Percentiles rank a stretch among this genome's conserved stretches.
These are phyloP conservation scores for Sporisorium iseilematis-ciliati DNA, from an alignment of 1,284 basidiomycete species.

Conservation along the genomic window DNA sequence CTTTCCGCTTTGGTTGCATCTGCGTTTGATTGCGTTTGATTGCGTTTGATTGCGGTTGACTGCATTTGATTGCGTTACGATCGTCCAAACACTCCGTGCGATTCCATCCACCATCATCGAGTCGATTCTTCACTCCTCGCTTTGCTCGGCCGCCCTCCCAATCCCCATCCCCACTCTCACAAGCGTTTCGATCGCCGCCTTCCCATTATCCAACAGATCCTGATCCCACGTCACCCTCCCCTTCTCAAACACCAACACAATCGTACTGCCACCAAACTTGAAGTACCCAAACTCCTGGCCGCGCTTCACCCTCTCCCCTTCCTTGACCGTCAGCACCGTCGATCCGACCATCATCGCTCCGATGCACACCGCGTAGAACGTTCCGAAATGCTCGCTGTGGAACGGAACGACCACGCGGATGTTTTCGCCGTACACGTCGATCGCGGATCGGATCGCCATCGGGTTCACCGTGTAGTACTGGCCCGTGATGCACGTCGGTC, in stretches of 20 bases:
- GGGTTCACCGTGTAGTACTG: conserved; percentile 74
- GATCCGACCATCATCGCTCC: conserved; percentile 74
- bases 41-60: too few relatives aligned
- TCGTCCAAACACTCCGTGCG: too few relatives aligned
- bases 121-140: neutral
- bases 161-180: conserved; percentile 74
- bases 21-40: too few relatives aligned
- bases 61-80: too few relatives aligned
- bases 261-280: conserved; percentile 68
- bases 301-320: conserved; percentile 81
- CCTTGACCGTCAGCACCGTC: conserved; percentile 85
- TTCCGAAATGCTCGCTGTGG: conserved; percentile 63
- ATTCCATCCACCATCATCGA: neutral
- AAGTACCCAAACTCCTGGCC: conserved; percentile 85
- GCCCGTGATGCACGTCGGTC: conserved; percentile 72
- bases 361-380: conserved; percentile 62
- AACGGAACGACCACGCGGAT: conserved; percentile 72
- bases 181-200: conserved; percentile 78
- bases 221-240: conserved; percentile 87
- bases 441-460: conserved; percentile 80
- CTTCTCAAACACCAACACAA: conserved; percentile 74
- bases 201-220: conserved; percentile 82
- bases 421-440: conserved; percentile 97
- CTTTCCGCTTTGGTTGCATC: too few relatives aligned
- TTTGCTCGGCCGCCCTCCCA: conserved; percentile 26